Conservation (phyloP, 169 alveolate genomes). For the Theileria equi region DNA sequence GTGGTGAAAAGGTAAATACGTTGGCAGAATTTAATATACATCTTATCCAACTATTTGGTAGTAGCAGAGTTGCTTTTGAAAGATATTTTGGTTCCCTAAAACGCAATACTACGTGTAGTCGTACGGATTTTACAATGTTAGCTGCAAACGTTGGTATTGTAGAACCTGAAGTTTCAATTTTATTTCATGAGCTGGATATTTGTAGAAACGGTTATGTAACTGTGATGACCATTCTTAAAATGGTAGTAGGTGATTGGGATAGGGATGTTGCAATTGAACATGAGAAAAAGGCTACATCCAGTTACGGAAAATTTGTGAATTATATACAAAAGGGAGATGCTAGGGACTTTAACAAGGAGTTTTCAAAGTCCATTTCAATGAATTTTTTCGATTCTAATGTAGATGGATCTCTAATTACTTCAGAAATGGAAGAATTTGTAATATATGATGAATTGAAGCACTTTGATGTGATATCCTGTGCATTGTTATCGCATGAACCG, state of each 20-base stretch:
- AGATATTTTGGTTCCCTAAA: conserved; percentile 43
- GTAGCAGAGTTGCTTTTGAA: conserved; percentile 46
- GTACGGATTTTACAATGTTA: conserved; percentile 20
- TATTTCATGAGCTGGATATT: conserved; percentile 44
- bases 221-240: conserved; percentile 51
- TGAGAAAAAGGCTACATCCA: conserved; percentile 22
- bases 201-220: conserved; percentile 48
- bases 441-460: background rate
- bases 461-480: conserved; percentile 1
- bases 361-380: conserved; percentile 8
- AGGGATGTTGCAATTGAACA: conserved; percentile 34
- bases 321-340: conserved; percentile 18
- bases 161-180: conserved; percentile 10
- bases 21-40: conserved; percentile 24
- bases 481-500: background rate
- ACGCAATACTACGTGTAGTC: conserved; percentile 35
- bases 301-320: conserved; percentile 23
- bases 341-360: conserved; percentile 12
- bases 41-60: conserved; percentile 25
- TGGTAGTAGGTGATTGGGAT: conserved; percentile 58
- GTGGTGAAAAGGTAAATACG: conserved; percentile 32
- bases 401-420: conserved; percentile 7
- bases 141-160: conserved; percentile 27
- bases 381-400: conserved; percentile 4
- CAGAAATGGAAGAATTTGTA: conserved; percentile 8